A percentile compares a stretch with the other conserved stretches of the same genome.
phyloP scores from a whole-genome alignment of 2,329 filamentous ascomycete species.

The Amphichorda felina region DNA sequence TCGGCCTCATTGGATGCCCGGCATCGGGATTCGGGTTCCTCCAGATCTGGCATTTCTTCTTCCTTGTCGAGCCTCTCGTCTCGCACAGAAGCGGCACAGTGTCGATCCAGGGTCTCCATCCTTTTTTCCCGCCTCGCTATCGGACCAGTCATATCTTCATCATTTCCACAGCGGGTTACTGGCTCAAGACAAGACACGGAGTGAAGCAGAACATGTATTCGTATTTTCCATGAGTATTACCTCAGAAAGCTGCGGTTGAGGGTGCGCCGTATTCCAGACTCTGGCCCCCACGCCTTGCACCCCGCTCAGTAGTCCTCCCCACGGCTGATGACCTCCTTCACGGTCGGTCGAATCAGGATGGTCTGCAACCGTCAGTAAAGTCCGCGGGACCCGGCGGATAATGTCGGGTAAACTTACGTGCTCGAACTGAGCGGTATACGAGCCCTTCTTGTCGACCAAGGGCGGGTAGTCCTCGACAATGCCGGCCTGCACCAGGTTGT shows the following conservation, averaged over 20 bases:
- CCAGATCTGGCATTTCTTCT: not conserved
- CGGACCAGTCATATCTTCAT: too few relatives aligned
- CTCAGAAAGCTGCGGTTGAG: too few relatives aligned
- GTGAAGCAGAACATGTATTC: too few relatives aligned
- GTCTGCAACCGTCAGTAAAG: constrained; percentile 35
- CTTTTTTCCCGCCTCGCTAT: not conserved
- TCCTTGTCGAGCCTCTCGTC: too few relatives aligned
- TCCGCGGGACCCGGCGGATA: constrained; percentile 5
- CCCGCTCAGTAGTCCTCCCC: constrained; percentile 64
- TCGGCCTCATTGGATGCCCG: not conserved
- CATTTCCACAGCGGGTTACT: not conserved
- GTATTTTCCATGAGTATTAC: too few relatives aligned
- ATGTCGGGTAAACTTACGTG: constrained; percentile 52
- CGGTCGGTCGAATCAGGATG: constrained; percentile 63
- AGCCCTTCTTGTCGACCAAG: constrained; percentile 83
- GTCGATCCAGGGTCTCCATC: not conserved
- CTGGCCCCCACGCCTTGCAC: not conserved
- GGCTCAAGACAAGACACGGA: not conserved
- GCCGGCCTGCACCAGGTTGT: constrained; percentile 70
- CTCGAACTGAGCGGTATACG: constrained; percentile 88
- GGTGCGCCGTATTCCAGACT: not conserved
- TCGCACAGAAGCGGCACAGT: too few relatives aligned
- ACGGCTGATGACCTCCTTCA: constrained; percentile 80
- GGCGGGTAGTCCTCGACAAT: constrained; percentile 88
- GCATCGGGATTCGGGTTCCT: not conserved